Evolutionary conservation across 495 filamentous ascomycete genomes (phyloP).

Genomic region (Letharia lupina): DNA sequence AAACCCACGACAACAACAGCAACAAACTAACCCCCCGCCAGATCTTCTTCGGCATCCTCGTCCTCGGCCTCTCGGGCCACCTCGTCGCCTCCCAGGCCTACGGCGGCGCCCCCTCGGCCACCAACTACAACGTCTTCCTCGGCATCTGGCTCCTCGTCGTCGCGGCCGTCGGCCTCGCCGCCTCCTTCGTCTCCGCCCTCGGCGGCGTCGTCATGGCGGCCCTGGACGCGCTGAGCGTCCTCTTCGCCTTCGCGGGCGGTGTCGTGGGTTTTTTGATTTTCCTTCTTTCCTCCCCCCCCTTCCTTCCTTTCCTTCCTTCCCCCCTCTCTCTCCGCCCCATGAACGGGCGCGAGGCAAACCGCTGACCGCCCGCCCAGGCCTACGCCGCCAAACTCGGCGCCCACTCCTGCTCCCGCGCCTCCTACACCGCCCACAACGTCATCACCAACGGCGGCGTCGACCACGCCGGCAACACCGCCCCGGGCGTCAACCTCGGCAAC

Average conservation of each 20-base stretch:
- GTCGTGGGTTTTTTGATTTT: slow-evolving; percentile 41
- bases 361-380: slow-evolving; percentile 9
- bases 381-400: slow-evolving; percentile 20
- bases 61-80: slow-evolving; percentile 23
- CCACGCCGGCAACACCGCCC: background rate
- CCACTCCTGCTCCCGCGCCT: slow-evolving; percentile 15
- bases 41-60: slow-evolving; percentile 23
- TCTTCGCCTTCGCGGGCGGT: slow-evolving; percentile 57
- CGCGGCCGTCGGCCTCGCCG: slow-evolving; percentile 54
- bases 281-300: background rate
- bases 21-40: slow-evolving; percentile 7
- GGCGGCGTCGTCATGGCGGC: slow-evolving; percentile 42
- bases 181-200: slow-evolving; percentile 39
- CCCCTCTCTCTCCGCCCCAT: no score
- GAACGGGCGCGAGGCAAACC: no score
- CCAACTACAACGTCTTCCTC: slow-evolving; percentile 23
- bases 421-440: slow-evolving; percentile 46
- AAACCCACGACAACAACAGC: background rate
- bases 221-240: slow-evolving; percentile 49
- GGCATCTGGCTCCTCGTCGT: slow-evolving; percentile 45
- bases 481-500: slow-evolving; percentile 34
- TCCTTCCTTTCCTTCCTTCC: background rate
- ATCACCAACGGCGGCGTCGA: slow-evolving; percentile 50
- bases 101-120: slow-evolving; percentile 20
- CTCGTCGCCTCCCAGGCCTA: slow-evolving; percentile 21